Percentiles rank a stretch among this genome's conserved stretches.
These are phyloP conservation scores for Thalassiosira sp. DNA, from an alignment of 352 stramenopile genomes.

Conservation along the genomic window DNA sequence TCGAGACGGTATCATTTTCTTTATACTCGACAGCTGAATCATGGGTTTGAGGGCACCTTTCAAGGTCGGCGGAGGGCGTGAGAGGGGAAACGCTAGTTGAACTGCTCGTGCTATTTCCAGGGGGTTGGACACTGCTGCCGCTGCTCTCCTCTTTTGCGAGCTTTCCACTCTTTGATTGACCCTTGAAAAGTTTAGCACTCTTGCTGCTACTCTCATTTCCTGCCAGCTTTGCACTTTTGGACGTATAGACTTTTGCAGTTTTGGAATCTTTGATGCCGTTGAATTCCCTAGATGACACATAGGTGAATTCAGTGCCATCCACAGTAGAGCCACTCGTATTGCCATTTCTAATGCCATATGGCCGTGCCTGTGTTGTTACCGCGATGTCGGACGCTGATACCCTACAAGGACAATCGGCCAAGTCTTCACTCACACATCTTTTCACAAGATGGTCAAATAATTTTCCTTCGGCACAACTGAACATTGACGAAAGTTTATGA, in stretches of 20 bases:
- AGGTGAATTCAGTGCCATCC: no score
- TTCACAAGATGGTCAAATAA: conserved; percentile 13
- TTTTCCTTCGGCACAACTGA: neutral
- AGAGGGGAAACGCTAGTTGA: neutral
- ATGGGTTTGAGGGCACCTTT: neutral
- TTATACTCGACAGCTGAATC: neutral
- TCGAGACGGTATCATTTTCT: neutral
- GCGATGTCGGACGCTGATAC: neutral
- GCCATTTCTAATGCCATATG: neutral
- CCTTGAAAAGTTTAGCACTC: neutral
- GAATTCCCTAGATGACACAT: neutral
- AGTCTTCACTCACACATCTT: conserved; percentile 3
- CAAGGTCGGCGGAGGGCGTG: neutral
- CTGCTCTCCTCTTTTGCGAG: neutral
- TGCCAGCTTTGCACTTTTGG: neutral
- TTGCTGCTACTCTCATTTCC: neutral
- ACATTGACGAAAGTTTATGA: neutral
- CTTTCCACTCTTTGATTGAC: neutral
- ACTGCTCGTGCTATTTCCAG: neutral
- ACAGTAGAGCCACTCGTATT: neutral
- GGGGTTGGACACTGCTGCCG: no score
- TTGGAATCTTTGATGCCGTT: neutral
- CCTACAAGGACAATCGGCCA: conserved; percentile 8
- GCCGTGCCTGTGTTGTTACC: neutral
- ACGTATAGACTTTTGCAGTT: neutral